Conservation (phyloP, 2,329 filamentous ascomycete species). For the Aureobasidium leucospermi region DNA sequence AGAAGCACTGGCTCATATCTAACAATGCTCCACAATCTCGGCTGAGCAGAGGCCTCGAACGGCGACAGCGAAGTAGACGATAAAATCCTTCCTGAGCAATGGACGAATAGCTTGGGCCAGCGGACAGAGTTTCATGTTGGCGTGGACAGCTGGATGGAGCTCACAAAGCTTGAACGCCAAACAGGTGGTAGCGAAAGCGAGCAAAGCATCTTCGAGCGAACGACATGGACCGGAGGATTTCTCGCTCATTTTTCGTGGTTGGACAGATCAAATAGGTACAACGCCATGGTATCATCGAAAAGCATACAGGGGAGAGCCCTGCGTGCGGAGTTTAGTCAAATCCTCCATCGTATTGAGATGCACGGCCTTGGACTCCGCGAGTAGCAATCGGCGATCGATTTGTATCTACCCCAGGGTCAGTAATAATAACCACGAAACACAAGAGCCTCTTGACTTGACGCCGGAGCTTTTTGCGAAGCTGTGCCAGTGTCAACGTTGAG, state of each 20-base stretch:
- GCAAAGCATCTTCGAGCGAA: background rate
- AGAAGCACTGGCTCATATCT: background rate
- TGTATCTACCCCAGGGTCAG: background rate
- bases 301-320: background rate
- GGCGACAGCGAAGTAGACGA: background rate
- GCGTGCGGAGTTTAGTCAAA: background rate
- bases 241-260: background rate
- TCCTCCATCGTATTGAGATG: background rate
- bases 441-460: background rate
- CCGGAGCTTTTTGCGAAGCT: background rate
- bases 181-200: background rate
- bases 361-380: background rate
- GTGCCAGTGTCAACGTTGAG: background rate
- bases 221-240: background rate
- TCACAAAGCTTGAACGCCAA: background rate
- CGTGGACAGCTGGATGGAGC: background rate
- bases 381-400: background rate
- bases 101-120: background rate
- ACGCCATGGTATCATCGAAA: background rate
- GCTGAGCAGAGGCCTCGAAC: background rate
- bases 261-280: background rate
- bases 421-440: background rate
- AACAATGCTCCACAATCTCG: background rate
- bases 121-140: background rate
- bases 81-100: background rate